Evolutionary conservation across 257 asterid genomes (phyloP).

Genomic region (Thymus quinquecostatus): DNA sequence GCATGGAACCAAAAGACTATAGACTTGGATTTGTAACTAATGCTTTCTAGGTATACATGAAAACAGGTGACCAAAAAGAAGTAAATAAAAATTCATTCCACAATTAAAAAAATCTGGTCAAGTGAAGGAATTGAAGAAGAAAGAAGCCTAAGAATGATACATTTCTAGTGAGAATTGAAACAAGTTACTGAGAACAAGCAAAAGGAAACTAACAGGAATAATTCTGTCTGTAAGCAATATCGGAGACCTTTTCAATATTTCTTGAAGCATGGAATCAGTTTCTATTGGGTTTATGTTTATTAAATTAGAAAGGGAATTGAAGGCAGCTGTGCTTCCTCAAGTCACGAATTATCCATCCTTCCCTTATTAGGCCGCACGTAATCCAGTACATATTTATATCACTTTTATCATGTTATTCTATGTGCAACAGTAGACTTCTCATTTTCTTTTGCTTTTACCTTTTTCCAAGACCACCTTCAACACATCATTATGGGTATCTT

Average conservation of each 20-base stretch:
- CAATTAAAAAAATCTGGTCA: neutral
- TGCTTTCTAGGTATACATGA: slow-evolving; percentile 21
- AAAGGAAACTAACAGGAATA: neutral
- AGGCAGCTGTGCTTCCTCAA: too few relatives aligned
- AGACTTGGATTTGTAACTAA: neutral
- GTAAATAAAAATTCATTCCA: neutral
- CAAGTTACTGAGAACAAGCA: neutral
- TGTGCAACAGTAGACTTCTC: neutral
- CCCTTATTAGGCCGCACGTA: neutral
- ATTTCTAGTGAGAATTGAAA: neutral
- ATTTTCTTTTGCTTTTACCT: too few relatives aligned
- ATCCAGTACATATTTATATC: neutral
- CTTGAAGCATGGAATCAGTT: neutral
- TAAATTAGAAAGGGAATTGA: too few relatives aligned
- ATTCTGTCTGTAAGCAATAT: neutral
- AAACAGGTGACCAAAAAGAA: slow-evolving; percentile 19
- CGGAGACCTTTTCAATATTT: neutral
- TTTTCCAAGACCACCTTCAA: neutral
- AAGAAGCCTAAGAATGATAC: neutral
- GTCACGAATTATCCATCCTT: too few relatives aligned
- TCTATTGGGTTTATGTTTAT: too few relatives aligned
- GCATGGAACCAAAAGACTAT: slow-evolving; percentile 7
- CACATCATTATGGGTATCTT: neutral
- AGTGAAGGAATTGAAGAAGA: neutral
- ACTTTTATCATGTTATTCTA: neutral